phyloP scores from a whole-genome alignment of 78 protist genomes.

The Cavenderia fasciculata region DNA sequence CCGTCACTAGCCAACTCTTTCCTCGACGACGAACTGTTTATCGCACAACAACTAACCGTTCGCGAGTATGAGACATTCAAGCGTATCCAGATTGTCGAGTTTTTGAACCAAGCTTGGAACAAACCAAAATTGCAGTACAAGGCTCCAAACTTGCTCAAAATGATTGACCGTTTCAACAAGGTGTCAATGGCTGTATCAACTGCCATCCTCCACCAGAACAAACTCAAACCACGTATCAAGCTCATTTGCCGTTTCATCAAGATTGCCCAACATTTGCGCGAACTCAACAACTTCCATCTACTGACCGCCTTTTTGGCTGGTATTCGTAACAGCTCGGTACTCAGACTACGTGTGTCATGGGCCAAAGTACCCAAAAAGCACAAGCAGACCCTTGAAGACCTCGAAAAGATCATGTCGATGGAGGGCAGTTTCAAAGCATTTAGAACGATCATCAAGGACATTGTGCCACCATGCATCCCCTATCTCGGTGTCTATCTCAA shows the following conservation, averaged over 20 bases:
- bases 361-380: conserved; percentile 53
- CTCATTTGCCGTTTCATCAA: conserved; percentile 69
- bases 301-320: conserved; percentile 75
- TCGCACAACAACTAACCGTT: conserved; percentile 54
- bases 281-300: conserved; percentile 73
- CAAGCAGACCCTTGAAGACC: conserved; percentile 31
- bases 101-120: conserved; percentile 77
- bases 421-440: conserved; percentile 78
- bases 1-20: conserved; percentile 14
- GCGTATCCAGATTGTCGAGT: conserved; percentile 70
- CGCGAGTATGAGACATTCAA: conserved; percentile 64
- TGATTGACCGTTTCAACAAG: conserved; percentile 79
- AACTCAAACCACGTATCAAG: conserved; percentile 56
- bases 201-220: conserved; percentile 53
- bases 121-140: conserved; percentile 79
- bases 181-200: conserved; percentile 83
- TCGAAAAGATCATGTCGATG: conserved; percentile 79
- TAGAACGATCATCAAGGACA: conserved; percentile 56
- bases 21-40: conserved; percentile 65
- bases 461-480: conserved; percentile 79
- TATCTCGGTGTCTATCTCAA: conserved; percentile 78
- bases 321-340: conserved; percentile 51
- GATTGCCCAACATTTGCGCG: conserved; percentile 79
- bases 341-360: conserved; percentile 63
- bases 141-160: conserved; percentile 69